A percentile compares a stretch with the other conserved stretches of the same genome.
Evolutionary conservation across 257 asterid species (phyloP).

Genomic region (Solanum bukasovii): DNA sequence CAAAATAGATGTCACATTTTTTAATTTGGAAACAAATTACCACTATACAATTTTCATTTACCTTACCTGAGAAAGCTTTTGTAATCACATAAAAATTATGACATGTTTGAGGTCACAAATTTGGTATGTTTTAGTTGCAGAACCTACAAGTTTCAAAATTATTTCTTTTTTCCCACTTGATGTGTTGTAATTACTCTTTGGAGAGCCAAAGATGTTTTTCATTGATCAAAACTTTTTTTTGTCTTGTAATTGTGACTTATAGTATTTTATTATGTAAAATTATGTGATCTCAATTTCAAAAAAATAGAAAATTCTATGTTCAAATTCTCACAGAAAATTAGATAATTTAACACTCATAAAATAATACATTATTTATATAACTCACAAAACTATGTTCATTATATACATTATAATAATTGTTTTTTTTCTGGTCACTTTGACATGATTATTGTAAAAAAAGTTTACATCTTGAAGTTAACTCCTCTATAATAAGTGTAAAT

Average conservation of each 20-base stretch:
- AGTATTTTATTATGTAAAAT: neutral
- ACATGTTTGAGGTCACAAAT: neutral
- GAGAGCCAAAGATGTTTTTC: neutral
- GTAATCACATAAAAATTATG: neutral
- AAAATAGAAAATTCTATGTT: neutral
- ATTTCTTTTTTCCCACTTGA: neutral
- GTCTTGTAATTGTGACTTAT: neutral
- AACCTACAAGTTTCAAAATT: neutral
- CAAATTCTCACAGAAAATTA: neutral
- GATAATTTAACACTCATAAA: neutral
- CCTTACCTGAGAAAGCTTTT: neutral
- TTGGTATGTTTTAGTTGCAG: neutral
- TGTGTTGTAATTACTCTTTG: neutral
- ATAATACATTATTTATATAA: neutral
- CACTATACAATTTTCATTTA: neutral
- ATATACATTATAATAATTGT: neutral
- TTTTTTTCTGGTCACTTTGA: neutral
- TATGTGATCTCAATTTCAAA: neutral
- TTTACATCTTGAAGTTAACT: neutral
- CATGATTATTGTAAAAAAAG: neutral
- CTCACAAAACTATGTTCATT: neutral
- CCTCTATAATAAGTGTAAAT: neutral
- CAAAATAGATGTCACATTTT: neutral
- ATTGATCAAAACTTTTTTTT: neutral
- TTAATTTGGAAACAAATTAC: neutral